Evolutionary conservation across 768 basidiomycete species (phyloP).

Genomic region (Termitomyces sp.): DNA sequence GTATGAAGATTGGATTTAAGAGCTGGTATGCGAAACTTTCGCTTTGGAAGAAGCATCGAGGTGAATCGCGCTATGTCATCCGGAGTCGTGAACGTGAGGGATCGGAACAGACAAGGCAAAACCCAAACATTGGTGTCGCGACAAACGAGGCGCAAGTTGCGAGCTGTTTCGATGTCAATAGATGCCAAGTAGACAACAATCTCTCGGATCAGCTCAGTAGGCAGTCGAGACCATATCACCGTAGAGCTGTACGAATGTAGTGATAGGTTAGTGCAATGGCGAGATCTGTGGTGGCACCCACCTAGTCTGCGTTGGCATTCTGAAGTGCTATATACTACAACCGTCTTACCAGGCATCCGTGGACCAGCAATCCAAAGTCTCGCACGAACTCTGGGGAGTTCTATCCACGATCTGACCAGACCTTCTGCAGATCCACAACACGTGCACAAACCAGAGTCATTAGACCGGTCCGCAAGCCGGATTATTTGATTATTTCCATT

Average conservation of each 20-base stretch:
- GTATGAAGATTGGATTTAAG: constrained; percentile 20
- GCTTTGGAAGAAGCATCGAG: constrained; percentile 23
- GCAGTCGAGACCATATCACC: constrained; percentile 23
- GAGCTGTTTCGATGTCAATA: constrained; percentile 17
- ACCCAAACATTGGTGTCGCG: constrained; percentile 28
- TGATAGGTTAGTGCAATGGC: not conserved
- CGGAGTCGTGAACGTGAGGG: constrained; percentile 20
- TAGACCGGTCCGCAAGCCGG: not conserved
- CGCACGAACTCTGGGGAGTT: not conserved
- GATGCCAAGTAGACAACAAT: constrained; percentile 24
- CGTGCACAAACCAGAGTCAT: not conserved
- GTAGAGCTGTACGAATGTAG: not conserved
- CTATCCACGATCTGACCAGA: not conserved
- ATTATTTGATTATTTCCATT: not conserved
- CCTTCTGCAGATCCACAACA: not conserved
- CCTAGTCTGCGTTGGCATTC: not conserved
- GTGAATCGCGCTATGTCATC: constrained; percentile 24
- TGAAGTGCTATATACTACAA: not conserved
- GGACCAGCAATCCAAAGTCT: not conserved
- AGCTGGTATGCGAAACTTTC: constrained; percentile 19
- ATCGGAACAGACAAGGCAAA: constrained; percentile 26
- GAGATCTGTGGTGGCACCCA: not conserved
- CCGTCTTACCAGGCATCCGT: not conserved
- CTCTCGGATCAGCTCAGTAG: constrained; percentile 27
- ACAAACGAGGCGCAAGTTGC: constrained; percentile 25